These are phyloP conservation scores for Dothistroma pini DNA, from an alignment of 2,329 filamentous ascomycete species.

Conservation along the genomic window DNA sequence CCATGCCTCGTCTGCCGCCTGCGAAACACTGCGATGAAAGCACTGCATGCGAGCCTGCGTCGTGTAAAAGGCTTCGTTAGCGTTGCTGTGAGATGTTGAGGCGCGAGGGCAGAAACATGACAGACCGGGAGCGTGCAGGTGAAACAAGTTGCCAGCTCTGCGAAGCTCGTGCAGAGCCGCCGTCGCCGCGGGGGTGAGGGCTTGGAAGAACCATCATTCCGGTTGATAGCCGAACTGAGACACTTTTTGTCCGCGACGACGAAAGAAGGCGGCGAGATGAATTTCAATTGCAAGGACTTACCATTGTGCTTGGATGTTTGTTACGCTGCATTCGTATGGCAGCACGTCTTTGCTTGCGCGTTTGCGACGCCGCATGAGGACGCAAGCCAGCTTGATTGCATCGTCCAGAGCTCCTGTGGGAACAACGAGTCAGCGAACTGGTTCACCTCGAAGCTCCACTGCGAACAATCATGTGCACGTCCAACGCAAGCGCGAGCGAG, in stretches of 20 bases:
- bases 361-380: slow-evolving; percentile 58
- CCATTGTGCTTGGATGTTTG: slow-evolving; percentile 59
- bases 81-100: slow-evolving; percentile 1
- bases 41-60: slow-evolving; percentile 62
- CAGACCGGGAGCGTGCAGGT: not conserved
- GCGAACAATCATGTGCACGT: slow-evolving; percentile 6
- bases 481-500: slow-evolving; percentile 10
- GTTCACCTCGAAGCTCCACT: not conserved
- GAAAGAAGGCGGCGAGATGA: slow-evolving; percentile 1
- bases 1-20: slow-evolving; percentile 68
- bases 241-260: slow-evolving; percentile 10
- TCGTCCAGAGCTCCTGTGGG: slow-evolving; percentile 60
- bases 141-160: slow-evolving; percentile 2
- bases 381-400: slow-evolving; percentile 60
- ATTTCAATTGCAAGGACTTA: slow-evolving; percentile 40
- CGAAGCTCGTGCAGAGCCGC: slow-evolving; percentile 2
- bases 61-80: slow-evolving; percentile 1
- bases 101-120: not conserved
- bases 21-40: slow-evolving; percentile 65
- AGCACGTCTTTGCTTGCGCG: slow-evolving; percentile 33
- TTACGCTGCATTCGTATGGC: slow-evolving; percentile 58
- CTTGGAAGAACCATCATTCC: not conserved
- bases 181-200: not conserved
- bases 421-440: slow-evolving; percentile 5
- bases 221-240: slow-evolving; percentile 2